These are phyloP conservation scores for Boletus sp. DNA, from an alignment of 768 basidiomycete genomes.

Conservation along the genomic window DNA sequence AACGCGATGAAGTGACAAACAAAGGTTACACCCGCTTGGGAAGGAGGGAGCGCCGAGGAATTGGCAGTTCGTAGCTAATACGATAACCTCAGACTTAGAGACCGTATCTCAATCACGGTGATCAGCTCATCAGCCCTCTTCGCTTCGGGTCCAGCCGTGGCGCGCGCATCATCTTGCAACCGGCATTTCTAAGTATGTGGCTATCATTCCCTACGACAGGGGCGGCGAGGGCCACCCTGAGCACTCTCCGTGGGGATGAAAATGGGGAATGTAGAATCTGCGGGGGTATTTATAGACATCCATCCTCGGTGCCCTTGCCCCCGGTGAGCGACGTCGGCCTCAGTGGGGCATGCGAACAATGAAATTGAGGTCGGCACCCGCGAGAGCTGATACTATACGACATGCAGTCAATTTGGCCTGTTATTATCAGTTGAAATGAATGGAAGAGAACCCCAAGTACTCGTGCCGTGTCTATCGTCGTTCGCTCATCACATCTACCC, in stretches of 20 bases:
- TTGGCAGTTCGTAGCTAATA: slow-evolving; percentile 1
- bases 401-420: background rate
- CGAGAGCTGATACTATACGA: background rate
- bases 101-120: slow-evolving; percentile 8
- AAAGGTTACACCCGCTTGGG: slow-evolving; percentile 9
- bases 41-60: slow-evolving; percentile 18
- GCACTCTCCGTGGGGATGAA: background rate
- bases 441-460: slow-evolving; percentile 15
- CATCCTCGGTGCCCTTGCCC: background rate
- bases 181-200: background rate
- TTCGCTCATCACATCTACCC: slow-evolving; percentile 17
- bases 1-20: background rate
- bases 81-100: slow-evolving; percentile 5
- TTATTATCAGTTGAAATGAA: slow-evolving; percentile 8
- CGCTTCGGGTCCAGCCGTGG: background rate
- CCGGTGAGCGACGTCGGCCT: background rate
- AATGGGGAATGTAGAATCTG: background rate
- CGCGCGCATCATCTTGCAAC: background rate
- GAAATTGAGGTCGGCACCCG: background rate
- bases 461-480: slow-evolving; percentile 6
- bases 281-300: background rate
- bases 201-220: background rate
- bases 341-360: slow-evolving; percentile 2
- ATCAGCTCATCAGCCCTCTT: slow-evolving; percentile 6
- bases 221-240: background rate